Conservation (phyloP, 2,329 filamentous ascomycete genomes). For the Epicoccum nigrum region DNA sequence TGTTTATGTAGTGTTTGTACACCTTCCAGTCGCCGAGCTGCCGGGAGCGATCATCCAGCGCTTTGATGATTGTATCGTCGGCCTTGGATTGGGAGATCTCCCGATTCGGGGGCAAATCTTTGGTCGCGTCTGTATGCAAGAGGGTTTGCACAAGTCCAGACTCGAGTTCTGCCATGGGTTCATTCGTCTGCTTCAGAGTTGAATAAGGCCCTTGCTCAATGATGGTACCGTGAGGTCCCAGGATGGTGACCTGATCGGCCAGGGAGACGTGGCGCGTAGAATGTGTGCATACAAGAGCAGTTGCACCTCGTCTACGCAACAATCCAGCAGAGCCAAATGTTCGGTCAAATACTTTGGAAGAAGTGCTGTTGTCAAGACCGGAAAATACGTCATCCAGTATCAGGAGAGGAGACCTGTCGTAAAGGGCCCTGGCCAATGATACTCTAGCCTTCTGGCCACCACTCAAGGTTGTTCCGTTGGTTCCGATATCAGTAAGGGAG, state of each 20-base stretch:
- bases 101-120: background rate
- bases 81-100: background rate
- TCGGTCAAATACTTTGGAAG: slow-evolving; percentile 39
- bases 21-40: slow-evolving; percentile 11
- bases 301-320: slow-evolving; percentile 37
- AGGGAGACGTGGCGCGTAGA: background rate
- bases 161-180: background rate
- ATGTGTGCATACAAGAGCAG: slow-evolving; percentile 15
- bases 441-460: slow-evolving; percentile 41
- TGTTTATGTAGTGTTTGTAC: slow-evolving; percentile 10
- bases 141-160: background rate
- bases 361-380: slow-evolving; percentile 48
- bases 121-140: background rate
- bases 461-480: slow-evolving; percentile 47
- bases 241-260: background rate
- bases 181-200: background rate
- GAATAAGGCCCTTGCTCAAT: background rate
- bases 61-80: background rate
- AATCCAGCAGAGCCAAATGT: slow-evolving; percentile 51
- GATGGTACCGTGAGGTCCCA: background rate
- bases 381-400: slow-evolving; percentile 56
- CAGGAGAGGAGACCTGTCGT: slow-evolving; percentile 49
- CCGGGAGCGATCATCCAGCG: background rate
- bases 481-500: slow-evolving; percentile 2
- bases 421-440: slow-evolving; percentile 43